phyloP scores from a whole-genome alignment of 2,329 filamentous ascomycete genomes.

The Botrytis fabae region DNA sequence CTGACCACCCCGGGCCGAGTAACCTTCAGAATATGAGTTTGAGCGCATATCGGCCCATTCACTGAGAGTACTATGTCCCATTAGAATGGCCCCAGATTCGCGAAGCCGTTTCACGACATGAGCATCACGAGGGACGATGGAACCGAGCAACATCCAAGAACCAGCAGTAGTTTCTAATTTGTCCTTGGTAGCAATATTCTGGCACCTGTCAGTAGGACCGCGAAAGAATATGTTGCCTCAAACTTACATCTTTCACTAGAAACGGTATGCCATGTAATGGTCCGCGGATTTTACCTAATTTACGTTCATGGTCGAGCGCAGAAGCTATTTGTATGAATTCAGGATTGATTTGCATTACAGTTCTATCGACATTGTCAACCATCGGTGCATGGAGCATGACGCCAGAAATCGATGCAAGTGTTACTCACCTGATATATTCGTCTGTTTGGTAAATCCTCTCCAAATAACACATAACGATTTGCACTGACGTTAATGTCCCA shows the following conservation, averaged over 20 bases:
- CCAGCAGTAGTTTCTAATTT: constrained; percentile 74
- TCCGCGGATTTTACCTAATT: constrained; percentile 56
- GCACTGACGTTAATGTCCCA: constrained; percentile 57
- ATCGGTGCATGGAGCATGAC: neutral
- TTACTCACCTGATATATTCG: constrained; percentile 59
- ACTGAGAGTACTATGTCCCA: constrained; percentile 69
- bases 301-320: constrained; percentile 60
- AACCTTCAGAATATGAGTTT: constrained; percentile 68
- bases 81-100: constrained; percentile 60
- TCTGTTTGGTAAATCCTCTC: constrained; percentile 61
- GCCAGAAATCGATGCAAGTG: neutral
- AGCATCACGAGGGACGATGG: constrained; percentile 66
- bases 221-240: neutral
- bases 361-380: constrained; percentile 41
- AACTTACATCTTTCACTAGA: constrained; percentile 62
- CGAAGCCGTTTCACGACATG: constrained; percentile 62
- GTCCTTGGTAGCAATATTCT: constrained; percentile 66
- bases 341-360: constrained; percentile 67
- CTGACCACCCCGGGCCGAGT: constrained; percentile 64
- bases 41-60: constrained; percentile 76
- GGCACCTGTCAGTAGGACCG: neutral
- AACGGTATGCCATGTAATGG: constrained; percentile 75
- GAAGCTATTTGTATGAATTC: constrained; percentile 64
- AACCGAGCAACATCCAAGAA: constrained; percentile 65
- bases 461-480: constrained; percentile 64